Percentiles rank a stretch among this genome's conserved stretches.
Conservation (phyloP, 2,329 filamentous ascomycete species). For the Coniella lustricola region DNA sequence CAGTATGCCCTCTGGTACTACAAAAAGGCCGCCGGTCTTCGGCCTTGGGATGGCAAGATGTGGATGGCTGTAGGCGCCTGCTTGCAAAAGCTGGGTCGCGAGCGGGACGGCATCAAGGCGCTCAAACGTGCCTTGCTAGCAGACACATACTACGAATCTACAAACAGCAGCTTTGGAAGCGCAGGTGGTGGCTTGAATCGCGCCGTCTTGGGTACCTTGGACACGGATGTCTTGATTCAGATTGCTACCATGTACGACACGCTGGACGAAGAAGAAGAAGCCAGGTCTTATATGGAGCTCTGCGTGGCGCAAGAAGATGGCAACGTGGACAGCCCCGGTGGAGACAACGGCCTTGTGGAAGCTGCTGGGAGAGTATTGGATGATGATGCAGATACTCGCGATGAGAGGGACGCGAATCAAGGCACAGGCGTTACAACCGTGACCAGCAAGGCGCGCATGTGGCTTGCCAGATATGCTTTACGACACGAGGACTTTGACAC, state of each 20-base stretch:
- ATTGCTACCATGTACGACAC: conserved; percentile 87
- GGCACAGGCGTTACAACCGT: conserved; percentile 83
- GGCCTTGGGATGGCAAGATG: conserved; percentile 98
- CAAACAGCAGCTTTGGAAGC: conserved; percentile 47
- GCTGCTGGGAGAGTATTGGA: conserved; percentile 29
- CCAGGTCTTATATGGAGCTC: conserved; percentile 91
- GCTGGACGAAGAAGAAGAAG: conserved; percentile 68
- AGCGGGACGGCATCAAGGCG: conserved; percentile 88
- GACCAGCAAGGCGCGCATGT: conserved; percentile 87
- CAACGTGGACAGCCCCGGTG: conserved; percentile 31
- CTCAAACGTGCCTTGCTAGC: conserved; percentile 87
- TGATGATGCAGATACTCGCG: conserved; percentile 31
- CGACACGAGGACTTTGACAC: conserved; percentile 65
- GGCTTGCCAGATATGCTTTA: conserved; percentile 82
- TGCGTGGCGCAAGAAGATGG: conserved; percentile 84
- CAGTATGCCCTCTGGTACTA: conserved; percentile 97
- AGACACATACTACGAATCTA: conserved; percentile 71
- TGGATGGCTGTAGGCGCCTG: conserved; percentile 95
- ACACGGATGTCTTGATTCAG: conserved; percentile 83
- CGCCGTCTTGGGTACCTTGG: conserved; percentile 56
- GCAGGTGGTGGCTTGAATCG: conserved; percentile 39
- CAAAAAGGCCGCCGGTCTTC: conserved; percentile 84
- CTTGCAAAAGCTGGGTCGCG: conserved; percentile 79
- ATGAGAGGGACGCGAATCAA: conserved; percentile 32
- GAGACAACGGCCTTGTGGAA: conserved; percentile 50